A percentile compares a stretch with the other conserved stretches of the same genome.
phyloP scores from a whole-genome alignment of 2,329 filamentous ascomycete species.

The Leptographium procerum region DNA sequence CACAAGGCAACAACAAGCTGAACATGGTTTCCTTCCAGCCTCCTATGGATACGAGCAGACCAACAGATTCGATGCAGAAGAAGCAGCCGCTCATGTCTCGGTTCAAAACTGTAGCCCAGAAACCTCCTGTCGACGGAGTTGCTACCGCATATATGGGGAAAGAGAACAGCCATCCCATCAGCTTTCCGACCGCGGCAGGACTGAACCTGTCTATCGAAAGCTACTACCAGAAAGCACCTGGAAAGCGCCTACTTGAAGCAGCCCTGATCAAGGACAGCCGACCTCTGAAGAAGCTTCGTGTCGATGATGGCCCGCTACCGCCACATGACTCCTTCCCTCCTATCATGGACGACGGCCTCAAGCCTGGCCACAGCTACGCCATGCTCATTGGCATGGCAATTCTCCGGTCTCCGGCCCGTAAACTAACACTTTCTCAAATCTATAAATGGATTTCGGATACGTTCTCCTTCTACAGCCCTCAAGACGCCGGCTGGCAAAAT shows the following conservation, averaged over 20 bases:
- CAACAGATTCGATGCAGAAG: slow-evolving; percentile 60
- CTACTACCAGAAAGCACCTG: slow-evolving; percentile 39
- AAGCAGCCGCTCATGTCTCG: slow-evolving; percentile 47
- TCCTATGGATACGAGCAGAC: slow-evolving; percentile 38
- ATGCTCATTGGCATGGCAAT: slow-evolving; percentile 96
- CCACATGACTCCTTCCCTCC: slow-evolving; percentile 68
- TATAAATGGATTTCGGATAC: slow-evolving; percentile 99
- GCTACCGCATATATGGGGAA: slow-evolving; percentile 33
- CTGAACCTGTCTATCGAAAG: slow-evolving; percentile 40
- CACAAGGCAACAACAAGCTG: slow-evolving; percentile 43
- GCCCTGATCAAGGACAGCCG: slow-evolving; percentile 60
- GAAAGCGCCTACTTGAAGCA: slow-evolving; percentile 60
- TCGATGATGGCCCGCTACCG: slow-evolving; percentile 48
- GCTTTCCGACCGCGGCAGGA: slow-evolving; percentile 36
- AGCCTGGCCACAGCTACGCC: slow-evolving; percentile 88
- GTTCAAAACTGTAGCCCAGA: slow-evolving; percentile 46
- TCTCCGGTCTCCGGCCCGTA: slow-evolving; percentile 68
- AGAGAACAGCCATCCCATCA: slow-evolving; percentile 41
- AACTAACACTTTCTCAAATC: slow-evolving; percentile 84
- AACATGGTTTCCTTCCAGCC: slow-evolving; percentile 58
- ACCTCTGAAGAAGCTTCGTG: slow-evolving; percentile 55
- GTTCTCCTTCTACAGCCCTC: slow-evolving; percentile 74
- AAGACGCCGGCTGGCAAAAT: slow-evolving; percentile 93
- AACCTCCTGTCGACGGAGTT: slow-evolving; percentile 32
- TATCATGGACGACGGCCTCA: slow-evolving; percentile 75